Evolutionary conservation across 768 basidiomycete species (phyloP).

Genomic region (Tylopilus vinaceipallidus): DNA sequence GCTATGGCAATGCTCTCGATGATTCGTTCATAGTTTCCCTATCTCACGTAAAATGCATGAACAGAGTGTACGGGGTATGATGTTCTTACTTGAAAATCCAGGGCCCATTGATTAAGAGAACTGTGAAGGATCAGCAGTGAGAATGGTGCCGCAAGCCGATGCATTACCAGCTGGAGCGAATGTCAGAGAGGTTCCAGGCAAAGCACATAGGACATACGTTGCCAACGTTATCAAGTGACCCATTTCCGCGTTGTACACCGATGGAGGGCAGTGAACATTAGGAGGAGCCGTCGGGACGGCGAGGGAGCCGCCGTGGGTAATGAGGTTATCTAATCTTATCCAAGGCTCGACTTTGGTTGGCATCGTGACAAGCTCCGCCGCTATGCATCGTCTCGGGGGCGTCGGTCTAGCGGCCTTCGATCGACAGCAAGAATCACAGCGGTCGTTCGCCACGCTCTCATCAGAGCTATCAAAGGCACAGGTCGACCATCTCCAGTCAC

Average conservation of each 20-base stretch:
- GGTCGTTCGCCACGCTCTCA: slow-evolving; percentile 81
- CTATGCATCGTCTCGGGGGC: slow-evolving; percentile 74
- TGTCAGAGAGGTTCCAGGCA: neutral
- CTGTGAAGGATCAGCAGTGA: slow-evolving; percentile 40
- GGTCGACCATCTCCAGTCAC: slow-evolving; percentile 72
- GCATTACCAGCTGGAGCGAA: slow-evolving; percentile 25
- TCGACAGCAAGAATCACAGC: slow-evolving; percentile 77
- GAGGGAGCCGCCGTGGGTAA: neutral
- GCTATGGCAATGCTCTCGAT: slow-evolving; percentile 84
- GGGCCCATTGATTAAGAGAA: slow-evolving; percentile 95
- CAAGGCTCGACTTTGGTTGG: neutral
- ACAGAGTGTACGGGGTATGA: neutral
- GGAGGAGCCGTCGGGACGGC: neutral
- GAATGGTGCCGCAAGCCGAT: neutral
- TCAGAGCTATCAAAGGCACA: slow-evolving; percentile 73
- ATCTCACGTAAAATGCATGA: neutral
- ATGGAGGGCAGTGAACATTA: neutral
- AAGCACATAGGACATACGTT: slow-evolving; percentile 52
- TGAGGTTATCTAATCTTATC: slow-evolving; percentile 18
- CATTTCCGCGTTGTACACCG: slow-evolving; percentile 39
- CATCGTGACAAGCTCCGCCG: neutral
- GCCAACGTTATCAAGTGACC: slow-evolving; percentile 87
- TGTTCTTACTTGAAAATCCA: slow-evolving; percentile 80
- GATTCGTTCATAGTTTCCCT: slow-evolving; percentile 95
- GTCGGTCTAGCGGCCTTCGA: slow-evolving; percentile 89